A percentile compares a stretch with the other conserved stretches of the same genome.
Evolutionary conservation across 495 filamentous ascomycete species (phyloP).

Genomic region (Penicilliopsis zonata): DNA sequence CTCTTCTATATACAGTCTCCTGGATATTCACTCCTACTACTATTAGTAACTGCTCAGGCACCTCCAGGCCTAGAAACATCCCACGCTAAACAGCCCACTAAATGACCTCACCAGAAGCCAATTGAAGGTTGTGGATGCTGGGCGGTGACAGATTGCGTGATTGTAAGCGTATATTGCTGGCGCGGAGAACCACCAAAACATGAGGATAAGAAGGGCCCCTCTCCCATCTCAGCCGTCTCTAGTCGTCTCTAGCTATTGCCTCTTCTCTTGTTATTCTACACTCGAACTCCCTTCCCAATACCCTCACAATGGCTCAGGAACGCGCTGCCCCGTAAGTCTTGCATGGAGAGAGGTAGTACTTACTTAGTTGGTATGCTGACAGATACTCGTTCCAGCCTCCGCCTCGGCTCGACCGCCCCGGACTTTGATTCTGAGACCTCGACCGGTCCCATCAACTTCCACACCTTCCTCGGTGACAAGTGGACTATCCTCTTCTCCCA

Average conservation of each 20-base stretch:
- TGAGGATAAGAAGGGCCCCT: not conserved
- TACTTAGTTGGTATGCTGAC: no score
- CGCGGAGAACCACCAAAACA: not conserved
- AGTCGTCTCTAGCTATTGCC: not conserved
- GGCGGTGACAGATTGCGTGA: not conserved
- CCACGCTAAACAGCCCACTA: not conserved
- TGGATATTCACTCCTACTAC: no score
- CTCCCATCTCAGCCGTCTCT: not conserved
- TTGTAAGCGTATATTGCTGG: not conserved
- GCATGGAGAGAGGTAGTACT: no score
- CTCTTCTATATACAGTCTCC: no score
- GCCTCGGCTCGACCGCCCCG: constrained; percentile 38
- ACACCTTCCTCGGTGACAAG: constrained; percentile 43
- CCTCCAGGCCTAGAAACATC: not conserved
- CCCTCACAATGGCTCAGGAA: constrained; percentile 1
- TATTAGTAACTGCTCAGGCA: no score
- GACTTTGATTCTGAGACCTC: constrained; percentile 57
- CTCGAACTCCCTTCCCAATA: not conserved
- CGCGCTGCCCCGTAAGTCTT: constrained; percentile 1
- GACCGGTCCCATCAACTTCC: constrained; percentile 55
- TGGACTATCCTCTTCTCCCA: constrained; percentile 61
- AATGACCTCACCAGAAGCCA: not conserved
- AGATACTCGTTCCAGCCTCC: not conserved
- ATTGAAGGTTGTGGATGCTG: not conserved
- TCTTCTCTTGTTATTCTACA: not conserved